Conservation (phyloP, 192 early-diverging fungal species). For the Chytriomyces confervae region DNA sequence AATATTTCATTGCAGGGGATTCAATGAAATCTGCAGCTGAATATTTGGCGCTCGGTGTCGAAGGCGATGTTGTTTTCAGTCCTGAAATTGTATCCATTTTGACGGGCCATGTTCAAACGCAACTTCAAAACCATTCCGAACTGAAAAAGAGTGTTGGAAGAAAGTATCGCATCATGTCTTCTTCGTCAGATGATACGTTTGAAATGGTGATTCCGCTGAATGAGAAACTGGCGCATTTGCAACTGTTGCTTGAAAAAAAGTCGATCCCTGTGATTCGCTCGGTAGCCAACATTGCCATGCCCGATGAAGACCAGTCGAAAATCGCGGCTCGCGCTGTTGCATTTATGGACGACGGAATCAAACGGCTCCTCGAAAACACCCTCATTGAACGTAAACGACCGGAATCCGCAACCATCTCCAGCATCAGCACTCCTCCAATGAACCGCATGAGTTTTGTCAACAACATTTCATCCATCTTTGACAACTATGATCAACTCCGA, state of each 20-base stretch:
- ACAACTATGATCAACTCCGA: conserved; percentile 34
- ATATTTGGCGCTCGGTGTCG: conserved; percentile 11
- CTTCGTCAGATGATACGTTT: conserved; percentile 18
- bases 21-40: conserved; percentile 32
- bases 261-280: not conserved
- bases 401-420: not conserved
- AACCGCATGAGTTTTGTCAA: not conserved
- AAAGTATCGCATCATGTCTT: conserved; percentile 16
- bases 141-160: conserved; percentile 18
- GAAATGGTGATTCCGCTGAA: conserved; percentile 13
- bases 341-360: conserved; percentile 20
- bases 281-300: not conserved
- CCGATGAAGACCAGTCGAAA: not conserved
- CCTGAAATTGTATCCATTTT: conserved; percentile 17
- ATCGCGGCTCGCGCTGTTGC: not conserved
- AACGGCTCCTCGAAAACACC: not conserved
- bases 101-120: not conserved
- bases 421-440: not conserved
- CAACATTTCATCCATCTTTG: not conserved
- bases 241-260: not conserved
- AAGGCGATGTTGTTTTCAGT: conserved; percentile 38
- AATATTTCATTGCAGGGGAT: conserved; percentile 36
- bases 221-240: not conserved
- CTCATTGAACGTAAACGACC: not conserved
- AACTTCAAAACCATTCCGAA: conserved; percentile 19